A percentile compares a stretch with the other conserved stretches of the same genome.
These are phyloP conservation scores for Aspergillus clavatus DNA, from an alignment of 2,329 filamentous ascomycete genomes.

Conservation along the genomic window DNA sequence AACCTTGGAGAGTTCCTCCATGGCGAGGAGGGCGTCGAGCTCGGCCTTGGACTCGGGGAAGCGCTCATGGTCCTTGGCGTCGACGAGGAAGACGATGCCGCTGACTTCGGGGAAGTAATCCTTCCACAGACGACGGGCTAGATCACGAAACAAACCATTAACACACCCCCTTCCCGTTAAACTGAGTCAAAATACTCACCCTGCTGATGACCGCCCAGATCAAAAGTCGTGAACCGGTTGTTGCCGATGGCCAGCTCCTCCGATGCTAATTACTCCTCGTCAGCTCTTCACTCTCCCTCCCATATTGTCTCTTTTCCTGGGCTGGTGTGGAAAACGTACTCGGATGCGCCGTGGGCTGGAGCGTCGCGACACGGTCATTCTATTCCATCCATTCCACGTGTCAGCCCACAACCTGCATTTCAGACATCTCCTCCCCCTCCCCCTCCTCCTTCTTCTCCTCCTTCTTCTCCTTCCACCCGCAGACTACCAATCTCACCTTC, in stretches of 20 bases:
- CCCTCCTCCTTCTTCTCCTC: no score
- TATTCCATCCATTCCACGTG: no score
- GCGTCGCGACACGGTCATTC: conserved; percentile 89
- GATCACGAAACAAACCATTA: neutral
- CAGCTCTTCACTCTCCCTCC: conserved; percentile 7
- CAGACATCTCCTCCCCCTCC: no score
- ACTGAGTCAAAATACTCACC: conserved; percentile 45
- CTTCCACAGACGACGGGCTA: conserved; percentile 85
- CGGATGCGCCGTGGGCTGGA: conserved; percentile 86
- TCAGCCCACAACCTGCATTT: no score
- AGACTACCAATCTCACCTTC: no score
- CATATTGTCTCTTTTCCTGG: no score
- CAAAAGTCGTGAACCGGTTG: conserved; percentile 91
- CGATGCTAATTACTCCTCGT: conserved; percentile 55
- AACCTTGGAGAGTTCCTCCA: conserved; percentile 95
- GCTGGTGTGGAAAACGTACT: conserved; percentile 54
- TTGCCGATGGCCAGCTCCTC: conserved; percentile 91
- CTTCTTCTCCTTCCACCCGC: no score
- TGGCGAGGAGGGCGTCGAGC: conserved; percentile 87
- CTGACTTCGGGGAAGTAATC: conserved; percentile 96
- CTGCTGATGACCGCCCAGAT: conserved; percentile 90
- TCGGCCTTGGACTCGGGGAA: conserved; percentile 93
- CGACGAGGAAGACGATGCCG: conserved; percentile 95
- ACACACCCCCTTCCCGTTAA: no score
- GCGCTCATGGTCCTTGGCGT: conserved; percentile 95